A percentile compares a stretch with the other conserved stretches of the same genome.
phyloP scores from a whole-genome alignment of 306 rosid species.

The Lathyrus aphaca region DNA sequence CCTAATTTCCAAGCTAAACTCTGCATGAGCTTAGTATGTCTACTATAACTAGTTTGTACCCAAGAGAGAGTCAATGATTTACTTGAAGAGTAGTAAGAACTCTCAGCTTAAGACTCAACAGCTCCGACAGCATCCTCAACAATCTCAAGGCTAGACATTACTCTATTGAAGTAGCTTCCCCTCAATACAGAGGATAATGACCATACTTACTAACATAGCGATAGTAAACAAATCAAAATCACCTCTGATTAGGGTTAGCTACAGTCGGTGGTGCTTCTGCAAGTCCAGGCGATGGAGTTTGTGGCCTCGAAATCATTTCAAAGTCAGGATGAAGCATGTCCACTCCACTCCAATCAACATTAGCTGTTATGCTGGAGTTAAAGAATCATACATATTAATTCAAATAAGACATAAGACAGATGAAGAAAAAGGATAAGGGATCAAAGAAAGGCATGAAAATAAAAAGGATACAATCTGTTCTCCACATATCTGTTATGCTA shows the following conservation, averaged over 20 bases:
- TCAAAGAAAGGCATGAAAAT: conserved; percentile 31
- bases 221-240: conserved; percentile 38
- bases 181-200: conserved; percentile 36
- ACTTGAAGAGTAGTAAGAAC: conserved; percentile 52
- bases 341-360: conserved; percentile 73
- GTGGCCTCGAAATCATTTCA: conserved; percentile 53
- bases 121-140: conserved; percentile 41
- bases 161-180: conserved; percentile 41
- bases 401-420: conserved; percentile 4
- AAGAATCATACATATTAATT: conserved; percentile 46
- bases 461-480: conserved; percentile 83
- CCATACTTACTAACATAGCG: conserved; percentile 39
- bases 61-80: conserved; percentile 41
- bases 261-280: conserved; percentile 55
- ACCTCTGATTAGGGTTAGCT: conserved; percentile 54
- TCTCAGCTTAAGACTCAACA: conserved; percentile 45
- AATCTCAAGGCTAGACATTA: conserved; percentile 40
- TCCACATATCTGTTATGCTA: conserved; percentile 99
- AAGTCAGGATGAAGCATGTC: conserved; percentile 78
- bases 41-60: conserved; percentile 46
- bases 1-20: conserved; percentile 45
- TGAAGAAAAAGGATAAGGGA: background rate
- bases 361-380: conserved; percentile 58
- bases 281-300: conserved; percentile 56
- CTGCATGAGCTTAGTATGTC: conserved; percentile 32